Base-by-base conservation (phyloP, 1,284 basidiomycete species). In the Boletus smithii region DNA sequence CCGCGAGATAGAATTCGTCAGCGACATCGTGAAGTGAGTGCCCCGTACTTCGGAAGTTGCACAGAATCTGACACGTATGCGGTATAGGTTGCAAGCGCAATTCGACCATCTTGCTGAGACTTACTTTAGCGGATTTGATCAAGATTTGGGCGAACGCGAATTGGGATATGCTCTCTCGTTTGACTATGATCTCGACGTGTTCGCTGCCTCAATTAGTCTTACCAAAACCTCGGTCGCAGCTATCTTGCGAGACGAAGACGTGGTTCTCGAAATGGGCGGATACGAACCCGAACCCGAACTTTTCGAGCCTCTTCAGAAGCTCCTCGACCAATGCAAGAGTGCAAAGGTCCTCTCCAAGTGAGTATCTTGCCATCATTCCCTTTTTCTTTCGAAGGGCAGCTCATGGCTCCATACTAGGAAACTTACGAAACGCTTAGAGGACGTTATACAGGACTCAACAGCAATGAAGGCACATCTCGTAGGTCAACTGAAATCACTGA, bases 131-230 rank as follows among this genome's bases (percentile, higher is more conserved):
- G 81, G 80, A 22, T 88, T 85, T 51, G 83, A 88, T n/a, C 79
- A 84, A 39, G 94, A 95, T 65, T 69, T 94, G 8, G 91, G 84
- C 10, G 94, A 97, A 70, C 80, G 87, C 23, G 91, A 95, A 66
- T 73, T 93, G n/a, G 89, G 89, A 5, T 84, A 88, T 59, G 81
- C 87, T 1, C 69, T 83, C 35, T 79, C 83, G 13, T 83, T 95
- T 57, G 94, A 97, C 60, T 79, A 85, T 53, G 94, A 97, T 67
- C 74, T 97, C 8, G 94, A 97, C 65, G 88, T 89, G 65, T 93
- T 97, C 65, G 82, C 89, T 22, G 92, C 91, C 8, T 91, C 92
- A 1, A 80, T 95, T 43, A 90, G 89, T 1, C 79, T 94, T 51
- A 83, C 88, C 29, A 91, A 92, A 72, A 92, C 92, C 5, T 83